Conservation (phyloP, 2,329 filamentous ascomycete genomes). For the Aspergillus udagawae region DNA sequence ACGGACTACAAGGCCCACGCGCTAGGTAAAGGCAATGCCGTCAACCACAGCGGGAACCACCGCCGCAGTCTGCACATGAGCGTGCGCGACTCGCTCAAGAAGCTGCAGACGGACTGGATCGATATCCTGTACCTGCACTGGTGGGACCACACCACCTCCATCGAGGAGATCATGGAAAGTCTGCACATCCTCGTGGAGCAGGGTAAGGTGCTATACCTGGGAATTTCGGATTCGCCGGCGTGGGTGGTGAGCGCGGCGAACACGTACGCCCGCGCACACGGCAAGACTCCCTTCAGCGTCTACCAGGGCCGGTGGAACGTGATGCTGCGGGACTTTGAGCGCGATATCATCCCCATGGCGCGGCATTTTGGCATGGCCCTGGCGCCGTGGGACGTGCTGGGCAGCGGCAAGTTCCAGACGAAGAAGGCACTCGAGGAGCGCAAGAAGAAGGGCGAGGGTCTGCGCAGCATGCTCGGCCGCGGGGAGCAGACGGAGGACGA, state of each 20-base stretch:
- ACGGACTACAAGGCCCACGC: slow-evolving; percentile 50
- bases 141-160: slow-evolving; percentile 45
- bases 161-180: slow-evolving; percentile 37
- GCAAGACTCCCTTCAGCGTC: slow-evolving; percentile 38
- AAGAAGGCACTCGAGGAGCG: slow-evolving; percentile 46
- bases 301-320: slow-evolving; percentile 41
- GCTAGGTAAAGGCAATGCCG: slow-evolving; percentile 37
- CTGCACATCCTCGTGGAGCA: slow-evolving; percentile 36
- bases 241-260: slow-evolving; percentile 41
- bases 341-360: slow-evolving; percentile 41
- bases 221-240: slow-evolving; percentile 39
- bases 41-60: slow-evolving; percentile 38
- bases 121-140: slow-evolving; percentile 56
- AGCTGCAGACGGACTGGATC: slow-evolving; percentile 52
- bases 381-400: slow-evolving; percentile 58
- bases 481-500: slow-evolving; percentile 46
- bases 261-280: slow-evolving; percentile 36
- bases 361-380: slow-evolving; percentile 44
- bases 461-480: slow-evolving; percentile 26
- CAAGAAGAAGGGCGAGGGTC: slow-evolving; percentile 40
- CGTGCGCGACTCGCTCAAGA: slow-evolving; percentile 42
- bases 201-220: slow-evolving; percentile 42
- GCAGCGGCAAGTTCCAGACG: slow-evolving; percentile 49
- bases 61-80: slow-evolving; percentile 41
- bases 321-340: slow-evolving; percentile 38